These are phyloP conservation scores for Cryptosporidium meleagridis DNA, from an alignment of 169 alveolate species.

Conservation along the genomic window DNA sequence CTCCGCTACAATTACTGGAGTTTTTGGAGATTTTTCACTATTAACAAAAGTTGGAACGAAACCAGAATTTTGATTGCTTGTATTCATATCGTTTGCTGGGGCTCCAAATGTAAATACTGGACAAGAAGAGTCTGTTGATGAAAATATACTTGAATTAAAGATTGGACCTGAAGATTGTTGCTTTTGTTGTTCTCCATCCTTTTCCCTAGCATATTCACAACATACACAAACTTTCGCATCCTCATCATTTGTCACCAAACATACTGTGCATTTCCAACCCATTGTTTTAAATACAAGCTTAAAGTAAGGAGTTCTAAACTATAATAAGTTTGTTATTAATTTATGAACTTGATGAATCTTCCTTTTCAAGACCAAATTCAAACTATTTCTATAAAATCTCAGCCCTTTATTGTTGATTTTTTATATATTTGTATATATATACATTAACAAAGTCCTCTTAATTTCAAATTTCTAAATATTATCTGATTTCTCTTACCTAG, in stretches of 20 bases:
- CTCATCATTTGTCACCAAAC: slow-evolving; percentile 66
- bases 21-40: slow-evolving; percentile 6
- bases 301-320: too few relatives aligned
- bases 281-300: background rate
- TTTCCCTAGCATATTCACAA: slow-evolving; percentile 49
- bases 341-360: background rate
- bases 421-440: too few relatives aligned
- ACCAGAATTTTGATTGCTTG: background rate
- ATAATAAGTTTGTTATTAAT: too few relatives aligned
- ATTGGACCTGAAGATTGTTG: slow-evolving; percentile 18
- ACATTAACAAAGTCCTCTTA: background rate
- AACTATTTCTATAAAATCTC: too few relatives aligned
- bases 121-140: slow-evolving; percentile 22
- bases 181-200: background rate
- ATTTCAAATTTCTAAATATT: too few relatives aligned
- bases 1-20: background rate
- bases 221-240: slow-evolving; percentile 61
- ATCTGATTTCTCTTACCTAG: too few relatives aligned
- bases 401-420: too few relatives aligned
- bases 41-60: slow-evolving; percentile 36
- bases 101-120: slow-evolving; percentile 60
- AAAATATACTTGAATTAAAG: background rate
- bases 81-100: background rate
- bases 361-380: background rate
- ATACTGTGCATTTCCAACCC: slow-evolving; percentile 72